These are phyloP conservation scores for Secale cereale DNA, from an alignment of 176 grass and related monocot genomes.

Conservation along the genomic window DNA sequence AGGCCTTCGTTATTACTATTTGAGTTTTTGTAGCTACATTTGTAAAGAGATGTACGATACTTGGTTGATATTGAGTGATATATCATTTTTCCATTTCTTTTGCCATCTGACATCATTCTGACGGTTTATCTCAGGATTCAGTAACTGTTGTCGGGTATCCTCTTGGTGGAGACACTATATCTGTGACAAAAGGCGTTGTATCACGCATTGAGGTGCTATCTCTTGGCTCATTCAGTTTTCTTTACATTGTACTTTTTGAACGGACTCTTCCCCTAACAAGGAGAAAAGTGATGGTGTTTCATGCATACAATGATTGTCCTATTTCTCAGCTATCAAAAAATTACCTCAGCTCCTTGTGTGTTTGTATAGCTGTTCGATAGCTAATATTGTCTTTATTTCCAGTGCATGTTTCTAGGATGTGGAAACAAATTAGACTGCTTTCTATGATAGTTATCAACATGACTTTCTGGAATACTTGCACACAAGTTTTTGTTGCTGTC, in stretches of 20 bases:
- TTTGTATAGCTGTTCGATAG: neutral
- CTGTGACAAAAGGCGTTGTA: slow-evolving; percentile 98
- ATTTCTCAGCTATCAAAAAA: slow-evolving; percentile 16
- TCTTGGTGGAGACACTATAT: slow-evolving; percentile 92
- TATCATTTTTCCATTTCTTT: neutral
- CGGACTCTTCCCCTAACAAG: neutral
- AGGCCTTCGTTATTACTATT: slow-evolving; percentile 4
- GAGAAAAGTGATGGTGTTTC: neutral
- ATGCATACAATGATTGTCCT: neutral
- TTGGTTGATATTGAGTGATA: slow-evolving; percentile 3
- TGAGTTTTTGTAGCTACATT: neutral
- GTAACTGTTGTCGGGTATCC: slow-evolving; percentile 99
- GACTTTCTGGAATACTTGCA: neutral
- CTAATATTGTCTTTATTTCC: neutral
- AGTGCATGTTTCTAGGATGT: slow-evolving; percentile 8
- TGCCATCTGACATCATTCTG: slow-evolving; percentile 13
- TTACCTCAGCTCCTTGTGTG: neutral
- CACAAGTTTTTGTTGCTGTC: neutral
- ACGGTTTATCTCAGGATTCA: slow-evolving; percentile 61
- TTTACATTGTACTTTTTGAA: slow-evolving; percentile 21
- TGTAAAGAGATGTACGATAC: neutral
- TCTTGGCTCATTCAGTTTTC: slow-evolving; percentile 27
- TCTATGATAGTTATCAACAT: neutral
- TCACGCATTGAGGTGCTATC: slow-evolving; percentile 91
- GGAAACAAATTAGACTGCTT: slow-evolving; percentile 19